Evolutionary conservation across 2,329 filamentous ascomycete species (phyloP).

Genomic region (Fusarium mundagurra): DNA sequence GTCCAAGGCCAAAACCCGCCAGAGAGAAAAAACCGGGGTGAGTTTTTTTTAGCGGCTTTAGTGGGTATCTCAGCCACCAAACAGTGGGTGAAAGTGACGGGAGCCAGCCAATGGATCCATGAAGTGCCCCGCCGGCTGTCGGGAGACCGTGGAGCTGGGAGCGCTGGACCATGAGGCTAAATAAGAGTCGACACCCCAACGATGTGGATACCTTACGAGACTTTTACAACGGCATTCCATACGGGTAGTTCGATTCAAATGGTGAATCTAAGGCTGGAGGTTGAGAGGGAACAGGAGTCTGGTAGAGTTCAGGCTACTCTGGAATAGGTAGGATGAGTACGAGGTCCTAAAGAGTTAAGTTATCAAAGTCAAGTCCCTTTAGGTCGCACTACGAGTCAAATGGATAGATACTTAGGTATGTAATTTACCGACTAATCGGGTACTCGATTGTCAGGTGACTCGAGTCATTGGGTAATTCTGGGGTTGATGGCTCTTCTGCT

Average conservation of each 20-base stretch:
- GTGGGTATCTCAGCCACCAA: conserved; percentile 33
- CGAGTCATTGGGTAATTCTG: conserved; percentile 4
- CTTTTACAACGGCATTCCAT: conserved; percentile 21
- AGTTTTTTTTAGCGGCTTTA: conserved; percentile 26
- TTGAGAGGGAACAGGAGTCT: background rate
- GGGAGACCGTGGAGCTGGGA: conserved; percentile 4
- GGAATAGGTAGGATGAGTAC: background rate
- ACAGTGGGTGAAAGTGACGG: conserved; percentile 4
- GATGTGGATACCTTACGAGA: background rate
- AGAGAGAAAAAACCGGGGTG: conserved; percentile 14
- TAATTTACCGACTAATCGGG: conserved; percentile 7
- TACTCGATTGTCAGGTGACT: conserved; percentile 15
- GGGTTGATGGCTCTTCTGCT: background rate
- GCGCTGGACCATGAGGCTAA: conserved; percentile 17
- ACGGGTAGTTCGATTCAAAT: conserved; percentile 9
- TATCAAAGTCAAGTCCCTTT: background rate
- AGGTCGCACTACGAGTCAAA: background rate
- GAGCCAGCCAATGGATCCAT: background rate
- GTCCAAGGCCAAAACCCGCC: conserved; percentile 10
- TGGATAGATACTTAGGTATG: too few relatives aligned
- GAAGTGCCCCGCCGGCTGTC: conserved; percentile 15
- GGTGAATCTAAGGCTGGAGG: conserved; percentile 8
- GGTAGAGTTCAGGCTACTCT: background rate
- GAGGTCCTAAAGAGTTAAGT: background rate
- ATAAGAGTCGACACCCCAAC: background rate